These are phyloP conservation scores for Phytomonas sp. DNA, from an alignment of 208 protist species.

Conservation along the genomic window DNA sequence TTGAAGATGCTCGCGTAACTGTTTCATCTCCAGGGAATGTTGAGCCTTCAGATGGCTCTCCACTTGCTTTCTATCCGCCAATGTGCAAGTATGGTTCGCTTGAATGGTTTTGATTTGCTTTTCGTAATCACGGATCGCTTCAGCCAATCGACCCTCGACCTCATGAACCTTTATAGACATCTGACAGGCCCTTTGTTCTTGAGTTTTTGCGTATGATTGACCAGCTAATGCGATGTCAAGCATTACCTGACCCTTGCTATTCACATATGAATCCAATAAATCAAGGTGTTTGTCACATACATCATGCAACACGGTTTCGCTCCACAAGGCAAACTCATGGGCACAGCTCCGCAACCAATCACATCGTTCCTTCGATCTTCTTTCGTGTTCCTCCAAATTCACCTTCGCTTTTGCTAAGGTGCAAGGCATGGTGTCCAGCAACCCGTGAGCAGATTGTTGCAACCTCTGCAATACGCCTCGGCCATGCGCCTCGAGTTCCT, in stretches of 20 bases:
- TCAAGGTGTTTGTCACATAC: background rate
- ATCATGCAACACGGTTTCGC: background rate
- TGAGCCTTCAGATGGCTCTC: background rate
- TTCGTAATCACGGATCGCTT: background rate
- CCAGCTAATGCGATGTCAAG: background rate
- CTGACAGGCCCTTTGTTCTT: background rate
- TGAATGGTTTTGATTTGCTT: background rate
- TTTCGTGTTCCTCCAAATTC: background rate
- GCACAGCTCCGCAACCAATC: background rate
- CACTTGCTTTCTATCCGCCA: background rate
- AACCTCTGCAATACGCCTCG: background rate
- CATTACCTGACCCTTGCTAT: background rate
- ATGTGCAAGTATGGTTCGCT: background rate
- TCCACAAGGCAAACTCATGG: background rate
- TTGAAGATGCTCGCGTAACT: background rate
- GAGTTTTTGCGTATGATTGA: background rate
- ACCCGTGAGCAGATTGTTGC: background rate
- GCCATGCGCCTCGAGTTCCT: background rate
- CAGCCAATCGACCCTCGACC: background rate
- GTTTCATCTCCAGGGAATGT: background rate
- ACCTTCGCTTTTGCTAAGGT: background rate
- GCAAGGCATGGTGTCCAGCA: background rate
- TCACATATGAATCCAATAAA: background rate
- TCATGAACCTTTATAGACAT: background rate
- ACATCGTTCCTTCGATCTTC: background rate